Evolutionary conservation across 805 yeast genomes (phyloP).

Genomic region (Ogataea ramenticola): DNA sequence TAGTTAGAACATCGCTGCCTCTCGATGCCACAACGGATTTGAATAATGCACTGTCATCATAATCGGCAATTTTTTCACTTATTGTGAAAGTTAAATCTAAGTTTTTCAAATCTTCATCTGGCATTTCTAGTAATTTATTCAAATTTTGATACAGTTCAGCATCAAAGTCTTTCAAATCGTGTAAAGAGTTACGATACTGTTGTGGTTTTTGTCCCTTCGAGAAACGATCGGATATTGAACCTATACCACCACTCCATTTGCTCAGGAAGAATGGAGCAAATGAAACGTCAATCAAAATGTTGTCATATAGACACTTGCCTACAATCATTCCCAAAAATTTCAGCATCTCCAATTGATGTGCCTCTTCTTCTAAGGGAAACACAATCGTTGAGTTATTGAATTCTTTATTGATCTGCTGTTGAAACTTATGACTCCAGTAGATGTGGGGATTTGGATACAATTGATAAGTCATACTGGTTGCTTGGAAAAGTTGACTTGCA

Average conservation of each 20-base stretch:
- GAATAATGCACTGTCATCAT: slow-evolving; percentile 1
- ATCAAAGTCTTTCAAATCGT: slow-evolving; percentile 73
- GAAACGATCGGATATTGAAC: neutral
- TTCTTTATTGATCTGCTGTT: slow-evolving; percentile 10
- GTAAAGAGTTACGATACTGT: slow-evolving; percentile 54
- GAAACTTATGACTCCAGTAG: slow-evolving; percentile 20
- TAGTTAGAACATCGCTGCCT: slow-evolving; percentile 26
- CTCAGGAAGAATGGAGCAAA: slow-evolving; percentile 83
- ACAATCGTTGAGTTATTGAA: slow-evolving; percentile 13
- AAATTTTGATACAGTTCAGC: slow-evolving; percentile 56
- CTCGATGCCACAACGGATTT: neutral
- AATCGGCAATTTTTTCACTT: slow-evolving; percentile 30
- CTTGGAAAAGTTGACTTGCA: slow-evolving; percentile 5
- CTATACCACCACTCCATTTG: slow-evolving; percentile 38
- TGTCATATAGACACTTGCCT: slow-evolving; percentile 86
- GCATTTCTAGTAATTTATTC: slow-evolving; percentile 51
- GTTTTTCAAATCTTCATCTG: slow-evolving; percentile 45
- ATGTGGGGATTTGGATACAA: slow-evolving; percentile 65
- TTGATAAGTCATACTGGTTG: slow-evolving; percentile 42
- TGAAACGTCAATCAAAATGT: slow-evolving; percentile 68
- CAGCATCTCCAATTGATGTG: slow-evolving; percentile 22
- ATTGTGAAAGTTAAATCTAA: slow-evolving; percentile 64
- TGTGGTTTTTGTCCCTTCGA: slow-evolving; percentile 8
- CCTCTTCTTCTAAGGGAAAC: slow-evolving; percentile 15
- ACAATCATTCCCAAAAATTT: slow-evolving; percentile 74